phyloP scores from a whole-genome alignment of 1,284 basidiomycete genomes.

The Puccinia horiana region DNA sequence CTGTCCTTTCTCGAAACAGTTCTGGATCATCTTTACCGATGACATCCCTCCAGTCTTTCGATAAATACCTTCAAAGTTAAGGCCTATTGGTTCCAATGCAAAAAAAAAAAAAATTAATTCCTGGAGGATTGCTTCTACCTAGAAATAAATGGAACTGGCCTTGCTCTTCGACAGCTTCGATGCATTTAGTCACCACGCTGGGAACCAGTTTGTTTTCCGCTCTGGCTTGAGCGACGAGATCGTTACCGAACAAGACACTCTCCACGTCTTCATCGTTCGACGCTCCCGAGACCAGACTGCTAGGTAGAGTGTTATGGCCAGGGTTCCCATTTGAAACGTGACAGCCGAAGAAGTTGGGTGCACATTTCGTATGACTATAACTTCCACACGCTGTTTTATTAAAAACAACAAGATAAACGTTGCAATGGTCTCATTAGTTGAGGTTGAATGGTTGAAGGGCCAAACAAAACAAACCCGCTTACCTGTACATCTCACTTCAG shows the following conservation, averaged over 20 bases:
- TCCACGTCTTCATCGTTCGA: not conserved
- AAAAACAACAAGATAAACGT: not conserved
- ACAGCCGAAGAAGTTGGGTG: slow-evolving; percentile 45
- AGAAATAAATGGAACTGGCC: slow-evolving; percentile 68
- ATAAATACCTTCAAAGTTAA: slow-evolving; percentile 93
- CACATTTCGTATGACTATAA: slow-evolving; percentile 45
- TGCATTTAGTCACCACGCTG: slow-evolving; percentile 90
- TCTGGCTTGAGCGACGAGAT: slow-evolving; percentile 77
- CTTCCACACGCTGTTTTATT: slow-evolving; percentile 30
- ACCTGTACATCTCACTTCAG: slow-evolving; percentile 74
- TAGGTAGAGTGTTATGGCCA: not conserved
- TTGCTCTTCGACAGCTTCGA: slow-evolving; percentile 80
- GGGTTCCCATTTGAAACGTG: not conserved
- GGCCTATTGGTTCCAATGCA: slow-evolving; percentile 61
- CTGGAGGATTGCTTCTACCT: not conserved
- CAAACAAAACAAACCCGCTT: not conserved
- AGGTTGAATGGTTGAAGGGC: not conserved
- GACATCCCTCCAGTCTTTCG: slow-evolving; percentile 92
- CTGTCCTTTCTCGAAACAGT: slow-evolving; percentile 83
- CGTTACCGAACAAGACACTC: slow-evolving; percentile 86
- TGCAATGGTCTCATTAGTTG: not conserved
- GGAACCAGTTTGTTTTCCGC: slow-evolving; percentile 76
- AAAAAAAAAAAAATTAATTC: not conserved
- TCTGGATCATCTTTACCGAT: slow-evolving; percentile 88
- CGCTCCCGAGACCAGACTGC: not conserved